Percentiles rank a stretch among this genome's conserved stretches.
Evolutionary conservation across 768 basidiomycete species (phyloP).

Genomic region (Mycena rosella): DNA sequence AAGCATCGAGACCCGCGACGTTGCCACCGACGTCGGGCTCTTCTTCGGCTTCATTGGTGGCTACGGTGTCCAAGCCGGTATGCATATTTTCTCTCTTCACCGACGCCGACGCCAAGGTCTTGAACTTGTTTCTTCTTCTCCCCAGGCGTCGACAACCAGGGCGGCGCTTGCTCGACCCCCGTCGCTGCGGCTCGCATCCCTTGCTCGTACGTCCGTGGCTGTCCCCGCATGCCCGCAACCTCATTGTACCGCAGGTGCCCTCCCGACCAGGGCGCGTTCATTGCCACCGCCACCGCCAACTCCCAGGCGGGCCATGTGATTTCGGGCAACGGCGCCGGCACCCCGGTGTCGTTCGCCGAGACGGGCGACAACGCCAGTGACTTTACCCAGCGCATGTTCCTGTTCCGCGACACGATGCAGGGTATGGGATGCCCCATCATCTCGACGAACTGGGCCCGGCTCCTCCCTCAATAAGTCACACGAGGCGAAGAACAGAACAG

Average conservation of each 20-base stretch:
- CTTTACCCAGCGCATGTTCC: slow-evolving; percentile 20
- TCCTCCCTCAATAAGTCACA: slow-evolving; percentile 5
- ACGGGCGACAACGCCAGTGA: slow-evolving; percentile 13
- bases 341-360: slow-evolving; percentile 21
- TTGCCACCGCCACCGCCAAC: slow-evolving; percentile 21
- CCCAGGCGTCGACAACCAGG: slow-evolving; percentile 25
- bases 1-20: slow-evolving; percentile 13
- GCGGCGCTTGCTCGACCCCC: slow-evolving; percentile 16
- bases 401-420: slow-evolving; percentile 26
- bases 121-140: slow-evolving; percentile 10
- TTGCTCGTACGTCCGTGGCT: slow-evolving; percentile 13
- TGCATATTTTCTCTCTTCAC: slow-evolving; percentile 10
- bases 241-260: slow-evolving; percentile 19
- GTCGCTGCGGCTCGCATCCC: slow-evolving; percentile 25
- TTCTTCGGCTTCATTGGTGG: slow-evolving; percentile 23
- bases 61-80: slow-evolving; percentile 22
- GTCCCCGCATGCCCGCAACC: slow-evolving; percentile 15
- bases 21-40: slow-evolving; percentile 14
- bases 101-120: slow-evolving; percentile 14
- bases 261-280: slow-evolving; percentile 16
- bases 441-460: slow-evolving; percentile 15
- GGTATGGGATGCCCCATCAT: slow-evolving; percentile 23
- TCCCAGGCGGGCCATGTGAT: slow-evolving; percentile 21
- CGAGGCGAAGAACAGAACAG: slow-evolving; percentile 11
- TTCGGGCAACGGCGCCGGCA: slow-evolving; percentile 27